Conservation (phyloP, 1,284 basidiomycete genomes). For the Peniophora sp. region DNA sequence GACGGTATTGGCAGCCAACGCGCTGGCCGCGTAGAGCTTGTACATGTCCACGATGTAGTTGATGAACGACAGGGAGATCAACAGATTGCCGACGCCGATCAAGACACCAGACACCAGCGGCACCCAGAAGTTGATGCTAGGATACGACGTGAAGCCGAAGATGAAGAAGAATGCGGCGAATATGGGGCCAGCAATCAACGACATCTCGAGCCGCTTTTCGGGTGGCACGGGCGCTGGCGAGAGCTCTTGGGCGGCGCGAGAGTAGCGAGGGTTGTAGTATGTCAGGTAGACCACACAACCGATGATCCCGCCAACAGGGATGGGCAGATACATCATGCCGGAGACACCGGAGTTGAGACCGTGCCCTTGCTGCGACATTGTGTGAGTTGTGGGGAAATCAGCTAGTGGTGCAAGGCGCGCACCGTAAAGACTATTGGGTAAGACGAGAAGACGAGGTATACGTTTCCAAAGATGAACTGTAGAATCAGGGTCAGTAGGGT, state of each 20-base stretch:
- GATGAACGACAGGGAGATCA: conserved; percentile 28
- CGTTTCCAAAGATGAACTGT: conserved; percentile 49
- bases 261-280: conserved; percentile 25
- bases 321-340: conserved; percentile 8
- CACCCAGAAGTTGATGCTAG: conserved; percentile 22
- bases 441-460: conserved; percentile 49
- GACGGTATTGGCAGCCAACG: conserved; percentile 28
- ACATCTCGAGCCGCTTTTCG: conserved; percentile 37
- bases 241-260: conserved; percentile 21
- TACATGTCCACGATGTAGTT: conserved; percentile 33
- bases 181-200: conserved; percentile 31
- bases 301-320: conserved; percentile 3
- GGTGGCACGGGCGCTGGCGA: conserved; percentile 32
- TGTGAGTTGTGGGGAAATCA: too few species aligned
- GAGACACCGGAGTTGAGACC: conserved; percentile 35
- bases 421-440: conserved; percentile 24
- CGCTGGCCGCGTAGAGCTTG: conserved; percentile 29
- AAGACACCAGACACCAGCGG: conserved; percentile 20
- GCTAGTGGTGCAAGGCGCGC: too few species aligned
- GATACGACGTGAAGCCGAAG: conserved; percentile 37
- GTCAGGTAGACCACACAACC: conserved; percentile 14
- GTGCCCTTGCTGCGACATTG: too few species aligned
- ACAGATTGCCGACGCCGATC: conserved; percentile 21
- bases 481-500: conserved; percentile 2
- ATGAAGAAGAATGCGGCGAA: conserved; percentile 36